A percentile compares a stretch with the other conserved stretches of the same genome.
phyloP scores from a whole-genome alignment of 2,329 filamentous ascomycete genomes.

The Verticillium isaacii region DNA sequence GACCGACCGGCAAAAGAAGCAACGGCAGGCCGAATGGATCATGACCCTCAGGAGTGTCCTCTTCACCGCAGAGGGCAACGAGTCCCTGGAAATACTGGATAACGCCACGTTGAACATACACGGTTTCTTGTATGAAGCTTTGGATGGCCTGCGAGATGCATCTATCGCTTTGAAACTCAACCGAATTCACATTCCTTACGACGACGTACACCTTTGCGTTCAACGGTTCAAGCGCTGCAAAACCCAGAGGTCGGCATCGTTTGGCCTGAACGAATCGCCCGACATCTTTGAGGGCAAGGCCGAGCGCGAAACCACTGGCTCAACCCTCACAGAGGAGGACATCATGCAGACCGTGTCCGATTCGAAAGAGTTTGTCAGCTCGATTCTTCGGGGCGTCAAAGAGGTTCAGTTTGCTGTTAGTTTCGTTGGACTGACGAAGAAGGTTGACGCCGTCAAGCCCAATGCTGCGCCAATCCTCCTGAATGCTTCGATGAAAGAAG shows the following conservation, averaged over 20 bases:
- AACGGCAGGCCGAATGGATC: conserved; percentile 88
- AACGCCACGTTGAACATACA: conserved; percentile 86
- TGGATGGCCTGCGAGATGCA: conserved; percentile 84
- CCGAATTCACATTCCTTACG: conserved; percentile 82
- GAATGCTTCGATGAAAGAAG: conserved; percentile 92
- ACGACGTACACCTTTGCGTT: conserved; percentile 68
- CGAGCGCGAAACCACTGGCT: conserved; percentile 67
- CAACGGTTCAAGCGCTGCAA: conserved; percentile 48
- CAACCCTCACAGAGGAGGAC: conserved; percentile 60
- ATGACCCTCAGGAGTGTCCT: conserved; percentile 79
- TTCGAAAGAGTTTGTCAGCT: conserved; percentile 87
- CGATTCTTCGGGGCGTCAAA: conserved; percentile 85
- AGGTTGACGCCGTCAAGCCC: conserved; percentile 63
- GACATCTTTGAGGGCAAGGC: conserved; percentile 67
- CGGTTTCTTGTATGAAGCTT: conserved; percentile 78
- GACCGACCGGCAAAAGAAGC: conserved; percentile 45
- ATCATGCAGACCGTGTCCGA: conserved; percentile 83
- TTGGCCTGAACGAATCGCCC: conserved; percentile 36
- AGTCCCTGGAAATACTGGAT: conserved; percentile 85
- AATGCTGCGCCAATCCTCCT: conserved; percentile 69
- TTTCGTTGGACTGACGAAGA: conserved; percentile 81
- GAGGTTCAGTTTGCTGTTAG: conserved; percentile 95
- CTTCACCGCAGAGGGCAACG: conserved; percentile 79
- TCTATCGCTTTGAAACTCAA: conserved; percentile 89
- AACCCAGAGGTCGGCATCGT: conserved; percentile 21